Conservation (phyloP, 2,329 filamentous ascomycete genomes). For the Xylaria sp. region DNA sequence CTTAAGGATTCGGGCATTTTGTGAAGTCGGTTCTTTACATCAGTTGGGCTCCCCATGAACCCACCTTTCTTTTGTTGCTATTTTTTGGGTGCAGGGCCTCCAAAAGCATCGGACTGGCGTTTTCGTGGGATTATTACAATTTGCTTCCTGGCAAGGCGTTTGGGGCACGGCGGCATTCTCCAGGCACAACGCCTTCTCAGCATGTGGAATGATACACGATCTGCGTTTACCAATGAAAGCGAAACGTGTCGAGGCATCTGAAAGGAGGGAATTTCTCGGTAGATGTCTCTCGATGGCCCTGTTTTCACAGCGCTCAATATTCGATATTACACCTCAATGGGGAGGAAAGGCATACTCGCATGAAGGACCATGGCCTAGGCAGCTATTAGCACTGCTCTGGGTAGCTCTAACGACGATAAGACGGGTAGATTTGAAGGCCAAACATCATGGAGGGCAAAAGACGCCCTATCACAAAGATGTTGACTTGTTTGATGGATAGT, state of each 20-base stretch:
- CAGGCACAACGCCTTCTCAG: constrained; percentile 33
- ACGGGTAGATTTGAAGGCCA: constrained; percentile 5
- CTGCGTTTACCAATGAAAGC: constrained; percentile 25
- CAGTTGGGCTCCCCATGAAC: constrained; percentile 11
- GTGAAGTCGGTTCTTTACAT: constrained; percentile 50
- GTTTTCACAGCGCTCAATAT: constrained; percentile 19
- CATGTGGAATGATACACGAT: constrained; percentile 32
- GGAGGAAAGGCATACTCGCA: constrained; percentile 24
- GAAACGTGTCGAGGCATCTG: constrained; percentile 18
- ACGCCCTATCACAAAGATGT: constrained; percentile 3
- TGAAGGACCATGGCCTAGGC: constrained; percentile 25
- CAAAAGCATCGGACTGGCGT: constrained; percentile 42
- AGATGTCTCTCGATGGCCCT: constrained; percentile 21
- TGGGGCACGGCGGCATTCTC: constrained; percentile 31
- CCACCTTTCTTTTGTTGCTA: constrained; percentile 26
- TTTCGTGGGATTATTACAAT: constrained; percentile 30
- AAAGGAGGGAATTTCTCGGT: constrained; percentile 28
- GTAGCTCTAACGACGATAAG: neutral
- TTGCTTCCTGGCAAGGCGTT: constrained; percentile 42
- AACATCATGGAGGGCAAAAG: constrained; percentile 3
- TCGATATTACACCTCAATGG: constrained; percentile 28
- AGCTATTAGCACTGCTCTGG: constrained; percentile 3
- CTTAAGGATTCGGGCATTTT: constrained; percentile 98
- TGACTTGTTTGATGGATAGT: constrained; percentile 3
- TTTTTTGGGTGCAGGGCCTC: constrained; percentile 26